Base-by-base conservation (phyloP, 305 asterid genomes). In the Solanum hybrid region DNA sequence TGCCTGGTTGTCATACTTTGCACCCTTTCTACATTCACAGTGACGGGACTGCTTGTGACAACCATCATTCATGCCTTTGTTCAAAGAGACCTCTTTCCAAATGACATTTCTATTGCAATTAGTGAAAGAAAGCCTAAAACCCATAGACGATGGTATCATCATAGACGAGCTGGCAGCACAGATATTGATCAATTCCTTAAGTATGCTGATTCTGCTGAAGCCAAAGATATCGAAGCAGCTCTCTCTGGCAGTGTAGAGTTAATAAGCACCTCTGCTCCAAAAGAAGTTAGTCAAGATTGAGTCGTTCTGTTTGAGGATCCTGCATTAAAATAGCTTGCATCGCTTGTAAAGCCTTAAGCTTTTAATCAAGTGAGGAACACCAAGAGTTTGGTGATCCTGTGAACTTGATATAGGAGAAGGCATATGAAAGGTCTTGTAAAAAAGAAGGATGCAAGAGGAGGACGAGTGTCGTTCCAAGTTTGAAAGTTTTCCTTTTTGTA, bases 41-140 rank as follows among this genome's bases (percentile, higher is more conserved):
- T 95, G 22, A 26, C 94, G 10, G 94, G 87, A 11, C 17, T 95
- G 91, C 94, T 95, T 0, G 94, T 93, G 90, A 93, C 93, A 0
- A 95, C 97, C 12, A 87, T 95, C 17, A 85, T 95, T 88, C 97
- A 93, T 69, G 97, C 96, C 71, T 94, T 95, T 40, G 92, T 95
- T 13, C 92, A 91, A 5, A 71, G 91, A 8, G 93, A 95, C 90
- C 92, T 95, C 7, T 95, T 95, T 79, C 97, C 97, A 2, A 95
- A 95, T 78, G 97, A 95, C 90, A 92, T 92, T 12, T 94, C 95
- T 34, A 94, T 95, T 88, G 98, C 97, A 3, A 95, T 95, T 4
- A 92, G 94, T 38, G 93, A 93, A 76, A 91, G 94, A 38, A 89
- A 85, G 45, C 93, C 93, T 1, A 94, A 93, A 87, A 88, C 89